Percentiles rank a stretch among this genome's conserved stretches.
These are phyloP conservation scores for Pelargonium australe DNA, from an alignment of 441 rosid species.

Conservation along the genomic window DNA sequence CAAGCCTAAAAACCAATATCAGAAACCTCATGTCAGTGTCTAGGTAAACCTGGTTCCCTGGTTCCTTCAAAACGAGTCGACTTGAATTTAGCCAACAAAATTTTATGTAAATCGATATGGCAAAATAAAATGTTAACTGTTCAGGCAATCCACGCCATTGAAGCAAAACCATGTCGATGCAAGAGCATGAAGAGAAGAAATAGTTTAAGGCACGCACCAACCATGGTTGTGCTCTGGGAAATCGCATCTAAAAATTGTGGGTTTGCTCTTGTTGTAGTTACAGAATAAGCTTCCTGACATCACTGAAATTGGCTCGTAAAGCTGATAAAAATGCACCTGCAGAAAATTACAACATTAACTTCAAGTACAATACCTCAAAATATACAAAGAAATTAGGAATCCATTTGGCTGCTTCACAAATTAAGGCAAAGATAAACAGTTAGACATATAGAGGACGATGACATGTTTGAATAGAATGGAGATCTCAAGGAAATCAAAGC, in stretches of 20 bases:
- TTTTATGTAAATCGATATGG: constrained; percentile 13
- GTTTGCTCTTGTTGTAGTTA: constrained; percentile 25
- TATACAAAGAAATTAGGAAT: too few species aligned
- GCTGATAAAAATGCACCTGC: constrained; percentile 83
- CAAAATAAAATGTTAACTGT: constrained; percentile 10
- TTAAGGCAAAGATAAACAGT: too few species aligned
- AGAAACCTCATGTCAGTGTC: too few species aligned
- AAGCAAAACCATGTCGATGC: constrained; percentile 2
- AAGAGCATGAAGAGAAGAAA: neutral
- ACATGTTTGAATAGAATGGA: neutral
- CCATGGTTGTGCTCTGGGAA: constrained; percentile 7
- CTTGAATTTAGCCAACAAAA: constrained; percentile 18
- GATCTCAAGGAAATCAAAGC: neutral
- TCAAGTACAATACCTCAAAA: neutral
- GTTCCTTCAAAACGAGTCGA: too few species aligned
- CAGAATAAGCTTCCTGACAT: constrained; percentile 72
- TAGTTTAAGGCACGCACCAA: too few species aligned
- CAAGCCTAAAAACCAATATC: too few species aligned
- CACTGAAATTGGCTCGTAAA: constrained; percentile 67
- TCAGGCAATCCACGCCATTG: neutral
- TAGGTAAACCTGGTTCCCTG: too few species aligned
- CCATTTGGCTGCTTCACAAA: too few species aligned
- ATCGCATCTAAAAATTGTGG: constrained; percentile 12
- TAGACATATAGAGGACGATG: neutral
- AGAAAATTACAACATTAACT: constrained; percentile 12